Evolutionary conservation across 1,139 yeast genomes (phyloP).

Genomic region (Suhomyces wounanorum): DNA sequence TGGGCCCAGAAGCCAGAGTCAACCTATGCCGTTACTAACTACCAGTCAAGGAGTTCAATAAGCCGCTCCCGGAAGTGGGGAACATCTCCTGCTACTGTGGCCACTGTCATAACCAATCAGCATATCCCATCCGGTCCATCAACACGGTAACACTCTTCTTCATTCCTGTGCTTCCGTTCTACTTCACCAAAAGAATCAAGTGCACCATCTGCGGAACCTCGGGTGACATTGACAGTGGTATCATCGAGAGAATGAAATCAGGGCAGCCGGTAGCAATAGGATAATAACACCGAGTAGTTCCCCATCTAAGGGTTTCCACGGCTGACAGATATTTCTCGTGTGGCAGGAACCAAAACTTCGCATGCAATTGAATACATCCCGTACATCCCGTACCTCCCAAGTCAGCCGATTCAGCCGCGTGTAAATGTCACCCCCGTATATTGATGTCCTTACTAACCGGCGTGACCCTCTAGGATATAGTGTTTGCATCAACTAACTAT

Average conservation of each 20-base stretch:
- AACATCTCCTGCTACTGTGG: conserved; percentile 19
- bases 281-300: neutral
- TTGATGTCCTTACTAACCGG: neutral
- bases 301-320: neutral
- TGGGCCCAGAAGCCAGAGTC: neutral
- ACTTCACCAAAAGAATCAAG: conserved; percentile 38
- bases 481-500: neutral
- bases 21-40: conserved; percentile 9
- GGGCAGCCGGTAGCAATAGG: conserved; percentile 46
- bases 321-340: neutral
- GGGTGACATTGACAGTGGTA: conserved; percentile 36
- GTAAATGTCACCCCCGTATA: neutral
- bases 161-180: conserved; percentile 48
- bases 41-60: conserved; percentile 21
- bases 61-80: conserved; percentile 20
- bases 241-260: conserved; percentile 32
- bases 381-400: conserved; percentile 2
- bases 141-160: conserved; percentile 48
- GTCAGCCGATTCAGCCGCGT: conserved; percentile 10
- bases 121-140: conserved; percentile 43
- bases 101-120: conserved; percentile 49
- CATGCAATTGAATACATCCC: conserved; percentile 3
- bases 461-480: neutral
- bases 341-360: neutral
- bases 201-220: conserved; percentile 49